A percentile compares a stretch with the other conserved stretches of the same genome.
These are phyloP conservation scores for Alternaria panax DNA, from an alignment of 2,329 filamentous ascomycete genomes.

Conservation along the genomic window DNA sequence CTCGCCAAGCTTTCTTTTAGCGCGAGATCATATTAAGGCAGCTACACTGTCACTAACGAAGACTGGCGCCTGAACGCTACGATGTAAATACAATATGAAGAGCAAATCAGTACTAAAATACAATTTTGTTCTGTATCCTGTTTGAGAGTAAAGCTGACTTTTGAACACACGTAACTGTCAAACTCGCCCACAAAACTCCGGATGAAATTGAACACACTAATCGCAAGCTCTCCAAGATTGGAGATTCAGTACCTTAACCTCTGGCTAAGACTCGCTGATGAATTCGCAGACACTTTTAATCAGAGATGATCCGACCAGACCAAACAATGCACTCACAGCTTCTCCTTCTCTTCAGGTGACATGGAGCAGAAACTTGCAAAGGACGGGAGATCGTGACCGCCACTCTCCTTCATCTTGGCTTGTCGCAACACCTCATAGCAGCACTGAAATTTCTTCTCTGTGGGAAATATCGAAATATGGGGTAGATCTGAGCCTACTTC, in stretches of 20 bases:
- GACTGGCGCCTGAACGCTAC: background rate
- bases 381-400: background rate
- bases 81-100: background rate
- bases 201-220: background rate
- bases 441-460: background rate
- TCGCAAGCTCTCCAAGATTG: too few species aligned
- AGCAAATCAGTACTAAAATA: background rate
- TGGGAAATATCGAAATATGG: background rate
- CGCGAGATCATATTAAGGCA: background rate
- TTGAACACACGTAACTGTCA: background rate
- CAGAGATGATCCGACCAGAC: background rate
- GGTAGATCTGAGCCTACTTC: background rate
- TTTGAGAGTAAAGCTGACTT: background rate
- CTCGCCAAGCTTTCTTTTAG: background rate
- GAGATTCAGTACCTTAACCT: background rate
- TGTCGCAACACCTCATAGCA: background rate
- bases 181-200: background rate
- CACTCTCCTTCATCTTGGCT: background rate
- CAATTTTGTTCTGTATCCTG: background rate
- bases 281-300: background rate
- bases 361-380: background rate
- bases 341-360: background rate
- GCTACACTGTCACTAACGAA: background rate
- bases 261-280: background rate
- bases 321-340: background rate